These are phyloP conservation scores for Fonsecaea multimorphosa DNA, from an alignment of 2,329 filamentous ascomycete species.

Conservation along the genomic window DNA sequence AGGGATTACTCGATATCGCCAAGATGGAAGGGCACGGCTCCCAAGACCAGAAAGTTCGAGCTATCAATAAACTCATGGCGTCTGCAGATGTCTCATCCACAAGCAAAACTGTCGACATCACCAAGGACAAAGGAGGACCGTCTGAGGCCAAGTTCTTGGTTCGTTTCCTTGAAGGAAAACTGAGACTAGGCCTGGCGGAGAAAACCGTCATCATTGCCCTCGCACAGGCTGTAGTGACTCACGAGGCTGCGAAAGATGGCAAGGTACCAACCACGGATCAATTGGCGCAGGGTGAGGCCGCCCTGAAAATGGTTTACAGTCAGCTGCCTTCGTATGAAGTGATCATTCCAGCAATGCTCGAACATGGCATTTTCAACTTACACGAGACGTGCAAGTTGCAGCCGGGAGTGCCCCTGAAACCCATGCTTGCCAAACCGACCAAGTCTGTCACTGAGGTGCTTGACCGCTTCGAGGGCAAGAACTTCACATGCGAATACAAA, in stretches of 20 bases:
- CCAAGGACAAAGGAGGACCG: conserved; percentile 87
- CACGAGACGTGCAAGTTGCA: conserved; percentile 86
- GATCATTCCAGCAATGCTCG: conserved; percentile 86
- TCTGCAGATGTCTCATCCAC: conserved; percentile 76
- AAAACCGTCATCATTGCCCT: conserved; percentile 88
- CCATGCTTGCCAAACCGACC: conserved; percentile 97
- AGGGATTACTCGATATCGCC: conserved; percentile 86
- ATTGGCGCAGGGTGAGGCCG: conserved; percentile 80
- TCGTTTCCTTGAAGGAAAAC: conserved; percentile 90
- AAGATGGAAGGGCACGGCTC: conserved; percentile 84
- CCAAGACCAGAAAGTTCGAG: conserved; percentile 87
- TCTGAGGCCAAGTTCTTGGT: conserved; percentile 96
- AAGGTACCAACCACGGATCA: conserved; percentile 75
- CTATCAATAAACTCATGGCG: conserved; percentile 95
- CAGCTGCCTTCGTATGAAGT: conserved; percentile 95
- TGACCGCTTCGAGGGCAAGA: conserved; percentile 92
- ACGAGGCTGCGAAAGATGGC: conserved; percentile 75
- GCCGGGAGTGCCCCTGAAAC: conserved; percentile 92
- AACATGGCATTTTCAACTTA: conserved; percentile 83
- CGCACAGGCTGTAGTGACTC: conserved; percentile 83
- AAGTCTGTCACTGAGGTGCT: conserved; percentile 98
- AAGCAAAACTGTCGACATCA: conserved; percentile 82
- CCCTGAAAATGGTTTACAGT: conserved; percentile 90
- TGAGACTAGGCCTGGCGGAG: conserved; percentile 89
- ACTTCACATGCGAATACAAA: conserved; percentile 98